These are phyloP conservation scores for Rhynchospora breviuscula DNA, from an alignment of 176 grass and related monocot genomes.

Conservation along the genomic window DNA sequence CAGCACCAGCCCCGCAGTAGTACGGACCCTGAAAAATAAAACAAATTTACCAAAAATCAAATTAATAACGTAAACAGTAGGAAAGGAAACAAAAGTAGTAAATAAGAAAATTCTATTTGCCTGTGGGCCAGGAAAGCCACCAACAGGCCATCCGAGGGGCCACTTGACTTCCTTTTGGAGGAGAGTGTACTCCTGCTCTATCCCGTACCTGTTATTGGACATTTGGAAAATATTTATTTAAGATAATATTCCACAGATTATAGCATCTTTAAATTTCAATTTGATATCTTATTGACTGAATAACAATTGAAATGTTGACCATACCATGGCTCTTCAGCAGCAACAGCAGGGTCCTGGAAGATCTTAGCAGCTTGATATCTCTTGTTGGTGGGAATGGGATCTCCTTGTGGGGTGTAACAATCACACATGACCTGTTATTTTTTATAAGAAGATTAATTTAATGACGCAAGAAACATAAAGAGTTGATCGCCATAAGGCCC, in stretches of 20 bases:
- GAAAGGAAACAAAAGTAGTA: background rate
- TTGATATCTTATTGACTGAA: background rate
- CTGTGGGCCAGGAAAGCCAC: slow-evolving; percentile 94
- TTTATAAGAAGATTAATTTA: background rate
- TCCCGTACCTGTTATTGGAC: slow-evolving; percentile 64
- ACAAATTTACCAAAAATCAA: background rate
- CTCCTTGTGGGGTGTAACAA: slow-evolving; percentile 91
- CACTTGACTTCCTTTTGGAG: slow-evolving; percentile 89
- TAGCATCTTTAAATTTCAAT: background rate
- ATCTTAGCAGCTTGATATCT: slow-evolving; percentile 70
- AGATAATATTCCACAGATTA: background rate
- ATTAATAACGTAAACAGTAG: slow-evolving; percentile 8
- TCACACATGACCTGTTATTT: slow-evolving; percentile 85
- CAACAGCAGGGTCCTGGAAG: slow-evolving; percentile 65
- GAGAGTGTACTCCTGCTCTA: slow-evolving; percentile 99
- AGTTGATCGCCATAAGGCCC: background rate
- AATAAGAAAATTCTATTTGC: slow-evolving; percentile 22
- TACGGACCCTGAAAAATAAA: slow-evolving; percentile 69
- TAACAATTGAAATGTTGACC: background rate
- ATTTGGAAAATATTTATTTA: background rate
- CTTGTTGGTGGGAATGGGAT: slow-evolving; percentile 93
- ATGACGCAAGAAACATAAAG: background rate
- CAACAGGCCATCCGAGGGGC: slow-evolving; percentile 95
- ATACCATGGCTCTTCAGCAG: slow-evolving; percentile 79
- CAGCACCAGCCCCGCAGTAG: slow-evolving; percentile 75